Evolutionary conservation across 2,329 filamentous ascomycete species (phyloP).

Genomic region (Arthroderma sp.): DNA sequence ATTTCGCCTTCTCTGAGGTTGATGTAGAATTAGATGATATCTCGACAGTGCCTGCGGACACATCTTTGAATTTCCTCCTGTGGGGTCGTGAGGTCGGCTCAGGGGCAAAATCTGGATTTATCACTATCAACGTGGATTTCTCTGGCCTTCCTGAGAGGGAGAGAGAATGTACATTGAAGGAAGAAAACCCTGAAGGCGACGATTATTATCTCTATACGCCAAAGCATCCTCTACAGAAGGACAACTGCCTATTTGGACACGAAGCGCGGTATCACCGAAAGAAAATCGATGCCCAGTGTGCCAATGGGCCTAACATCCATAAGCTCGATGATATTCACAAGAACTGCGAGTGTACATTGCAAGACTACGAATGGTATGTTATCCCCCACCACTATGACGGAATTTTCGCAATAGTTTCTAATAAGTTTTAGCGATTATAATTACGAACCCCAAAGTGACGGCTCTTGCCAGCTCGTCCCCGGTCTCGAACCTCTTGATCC

Average conservation of each 20-base stretch:
- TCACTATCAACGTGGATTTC: slow-evolving; percentile 81
- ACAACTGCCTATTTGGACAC: slow-evolving; percentile 87
- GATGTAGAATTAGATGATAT: slow-evolving; percentile 66
- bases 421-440: slow-evolving; percentile 64
- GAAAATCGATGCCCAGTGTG: slow-evolving; percentile 64
- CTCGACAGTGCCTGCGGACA: slow-evolving; percentile 77
- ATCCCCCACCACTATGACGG: not conserved
- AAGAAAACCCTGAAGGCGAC: slow-evolving; percentile 43
- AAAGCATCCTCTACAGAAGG: slow-evolving; percentile 61
- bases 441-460: slow-evolving; percentile 65
- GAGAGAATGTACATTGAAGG: slow-evolving; percentile 52
- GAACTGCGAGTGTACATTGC: slow-evolving; percentile 71
- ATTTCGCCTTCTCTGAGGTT: slow-evolving; percentile 58
- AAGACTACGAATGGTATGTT: slow-evolving; percentile 83
- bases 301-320: slow-evolving; percentile 60
- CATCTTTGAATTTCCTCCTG: slow-evolving; percentile 78
- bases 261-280: slow-evolving; percentile 82
- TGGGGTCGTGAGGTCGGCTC: slow-evolving; percentile 54
- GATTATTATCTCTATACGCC: slow-evolving; percentile 84
- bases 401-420: slow-evolving; percentile 2
- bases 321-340: slow-evolving; percentile 55
- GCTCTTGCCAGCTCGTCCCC: slow-evolving; percentile 61
- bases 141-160: slow-evolving; percentile 57
- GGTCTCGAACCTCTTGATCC: slow-evolving; percentile 56
- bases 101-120: slow-evolving; percentile 37